Conservation (phyloP, 495 filamentous ascomycete genomes). For the Penicillium simplicissimum region DNA sequence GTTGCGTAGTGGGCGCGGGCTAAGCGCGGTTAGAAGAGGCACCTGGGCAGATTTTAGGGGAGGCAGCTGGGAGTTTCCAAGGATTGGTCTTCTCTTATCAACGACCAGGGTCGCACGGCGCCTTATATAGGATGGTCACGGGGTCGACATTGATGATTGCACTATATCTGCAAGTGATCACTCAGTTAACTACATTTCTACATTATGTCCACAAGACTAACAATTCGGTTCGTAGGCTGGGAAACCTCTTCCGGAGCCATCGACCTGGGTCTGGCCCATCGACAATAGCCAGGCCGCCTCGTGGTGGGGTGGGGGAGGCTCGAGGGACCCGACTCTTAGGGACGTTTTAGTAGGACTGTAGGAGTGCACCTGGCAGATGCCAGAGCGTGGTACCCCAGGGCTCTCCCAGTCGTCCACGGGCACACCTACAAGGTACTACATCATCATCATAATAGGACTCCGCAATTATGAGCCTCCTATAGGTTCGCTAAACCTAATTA, state of each 20-base stretch:
- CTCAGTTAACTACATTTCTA: too few species aligned
- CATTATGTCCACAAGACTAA: not conserved
- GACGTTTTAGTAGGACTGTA: not conserved
- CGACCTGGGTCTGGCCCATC: conserved; percentile 26
- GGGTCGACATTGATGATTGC: not conserved
- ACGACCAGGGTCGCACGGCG: not conserved
- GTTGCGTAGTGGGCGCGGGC: conserved; percentile 8
- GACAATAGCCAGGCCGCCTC: conserved; percentile 15
- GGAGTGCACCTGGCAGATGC: too few species aligned
- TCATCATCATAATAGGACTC: not conserved
- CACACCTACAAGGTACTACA: not conserved
- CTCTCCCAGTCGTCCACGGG: not conserved
- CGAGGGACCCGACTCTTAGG: too few species aligned
- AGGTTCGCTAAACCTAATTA: not conserved
- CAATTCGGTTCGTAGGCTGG: conserved; percentile 12
- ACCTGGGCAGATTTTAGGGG: not conserved
- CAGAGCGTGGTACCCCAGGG: not conserved
- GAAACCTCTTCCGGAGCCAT: conserved; percentile 32
- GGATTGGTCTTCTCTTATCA: not conserved
- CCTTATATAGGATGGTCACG: not conserved
- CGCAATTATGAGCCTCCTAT: not conserved
- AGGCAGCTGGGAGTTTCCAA: not conserved
- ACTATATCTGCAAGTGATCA: not conserved
- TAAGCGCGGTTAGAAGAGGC: conserved; percentile 18
- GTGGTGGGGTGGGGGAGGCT: conserved; percentile 12